Evolutionary conservation across 768 basidiomycete genomes (phyloP), one percentile per base, ranked within the genome.

Genomic region (Boletus fagicola): DNA sequence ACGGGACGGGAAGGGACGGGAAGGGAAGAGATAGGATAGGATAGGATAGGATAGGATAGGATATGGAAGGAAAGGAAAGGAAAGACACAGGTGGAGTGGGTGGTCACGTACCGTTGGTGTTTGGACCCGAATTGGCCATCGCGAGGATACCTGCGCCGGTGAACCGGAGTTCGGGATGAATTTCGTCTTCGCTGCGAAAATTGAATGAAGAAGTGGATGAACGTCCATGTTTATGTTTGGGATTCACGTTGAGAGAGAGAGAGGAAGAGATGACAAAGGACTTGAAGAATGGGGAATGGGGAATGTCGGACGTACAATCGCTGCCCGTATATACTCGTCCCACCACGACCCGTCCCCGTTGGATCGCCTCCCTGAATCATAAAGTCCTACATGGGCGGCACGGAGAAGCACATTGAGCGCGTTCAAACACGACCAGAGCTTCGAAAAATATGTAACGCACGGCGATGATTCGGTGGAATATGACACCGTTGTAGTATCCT

Each of bases 311-410:
- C 86, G 58, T 65, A 90, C 89, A 92, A 98, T 74, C 87, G 92
- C 68, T 86, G 88, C 7, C 90, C 92, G 65, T 90, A 93, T 61
- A 92, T 92, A 65, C 92, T 92, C 28, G 88, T 90, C 40, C 92
- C 91, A 35, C 96, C 95, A 66, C 91, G 78, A 28, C 96, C 96
- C 1, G 96, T 98, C 26, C 96, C 96, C 16, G 94, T 96, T 12
- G 95, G 96, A 71, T 96, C 94, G 42, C 95, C 96, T 30, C 84
- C 87, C 76, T 99, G 96, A 16, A 97, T 86, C 96, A 98, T 98
- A 68, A 98, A 98, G 69, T 95, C 94, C 88, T 95, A n/a, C n/a
- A n/a, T n/a, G n/a, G 18, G n/a, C 3, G 4, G 26, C 5, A 20
- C 6, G 7, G 4, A 18, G 6, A 31, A 31, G 18, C 18, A 13